phyloP scores from a whole-genome alignment of 2,329 filamentous ascomycete genomes.

The Colletotrichum liaoningense region DNA sequence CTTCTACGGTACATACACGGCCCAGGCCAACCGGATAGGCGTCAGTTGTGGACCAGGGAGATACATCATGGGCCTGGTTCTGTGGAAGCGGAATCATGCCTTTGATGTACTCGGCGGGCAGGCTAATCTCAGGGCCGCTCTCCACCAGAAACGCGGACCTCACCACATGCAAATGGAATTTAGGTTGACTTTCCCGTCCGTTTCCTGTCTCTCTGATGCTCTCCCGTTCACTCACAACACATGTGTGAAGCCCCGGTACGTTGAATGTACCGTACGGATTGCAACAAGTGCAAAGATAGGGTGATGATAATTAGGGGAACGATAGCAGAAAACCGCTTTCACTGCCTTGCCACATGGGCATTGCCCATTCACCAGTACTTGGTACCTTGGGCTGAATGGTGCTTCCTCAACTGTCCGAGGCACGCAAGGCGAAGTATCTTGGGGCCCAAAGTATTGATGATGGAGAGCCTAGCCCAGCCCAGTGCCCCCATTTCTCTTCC shows the following conservation, averaged over 20 bases:
- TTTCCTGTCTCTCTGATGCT: neutral
- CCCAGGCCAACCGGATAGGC: neutral
- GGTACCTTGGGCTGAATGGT: neutral
- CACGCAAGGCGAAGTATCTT: conserved; percentile 14
- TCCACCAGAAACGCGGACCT: conserved; percentile 11
- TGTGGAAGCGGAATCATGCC: conserved; percentile 12
- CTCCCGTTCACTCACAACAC: neutral
- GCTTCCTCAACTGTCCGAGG: conserved; percentile 2
- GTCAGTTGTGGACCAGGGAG: conserved; percentile 7
- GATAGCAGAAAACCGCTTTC: conserved; percentile 6
- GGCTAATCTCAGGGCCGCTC: conserved; percentile 3
- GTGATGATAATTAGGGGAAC: neutral
- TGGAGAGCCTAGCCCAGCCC: conserved; percentile 30
- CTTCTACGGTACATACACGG: neutral
- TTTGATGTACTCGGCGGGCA: neutral
- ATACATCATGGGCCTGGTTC: neutral
- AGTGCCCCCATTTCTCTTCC: conserved; percentile 28
- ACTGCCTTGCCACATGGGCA: conserved; percentile 4
- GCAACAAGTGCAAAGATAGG: neutral
- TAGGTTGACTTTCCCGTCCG: neutral
- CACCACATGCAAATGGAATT: conserved; percentile 22
- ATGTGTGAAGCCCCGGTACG: too few relatives aligned
- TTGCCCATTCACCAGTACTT: neutral
- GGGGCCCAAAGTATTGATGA: conserved; percentile 5
- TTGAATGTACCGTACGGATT: neutral